These are phyloP conservation scores for Pseudevernia furfuracea DNA, from an alignment of 495 filamentous ascomycete species.

Conservation along the genomic window DNA sequence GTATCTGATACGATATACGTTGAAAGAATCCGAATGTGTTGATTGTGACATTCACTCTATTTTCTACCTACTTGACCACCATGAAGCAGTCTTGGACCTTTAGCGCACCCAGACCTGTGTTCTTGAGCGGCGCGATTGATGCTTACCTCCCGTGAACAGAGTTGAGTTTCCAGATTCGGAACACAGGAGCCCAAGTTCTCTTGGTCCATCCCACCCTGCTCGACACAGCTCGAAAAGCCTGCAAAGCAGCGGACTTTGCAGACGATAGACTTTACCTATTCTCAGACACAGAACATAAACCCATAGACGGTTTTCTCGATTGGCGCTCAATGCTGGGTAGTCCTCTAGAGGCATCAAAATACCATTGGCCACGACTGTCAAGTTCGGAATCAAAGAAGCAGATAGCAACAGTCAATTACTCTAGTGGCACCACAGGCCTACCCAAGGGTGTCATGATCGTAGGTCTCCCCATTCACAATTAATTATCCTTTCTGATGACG, in stretches of 20 bases:
- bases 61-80: background rate
- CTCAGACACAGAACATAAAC: constrained; percentile 59
- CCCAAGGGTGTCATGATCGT: constrained; percentile 83
- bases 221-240: constrained; percentile 55
- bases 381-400: constrained; percentile 34
- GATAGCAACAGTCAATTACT: constrained; percentile 67
- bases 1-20: no score
- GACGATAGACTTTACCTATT: constrained; percentile 62
- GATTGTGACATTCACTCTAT: background rate
- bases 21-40: background rate
- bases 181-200: constrained; percentile 66
- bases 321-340: constrained; percentile 31
- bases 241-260: constrained; percentile 56
- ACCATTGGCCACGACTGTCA: constrained; percentile 9
- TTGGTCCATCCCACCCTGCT: constrained; percentile 63
- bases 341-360: constrained; percentile 37
- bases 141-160: constrained; percentile 39
- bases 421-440: constrained; percentile 78
- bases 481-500: background rate
- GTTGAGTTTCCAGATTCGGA: constrained; percentile 79
- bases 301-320: constrained; percentile 55
- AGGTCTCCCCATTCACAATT: background rate
- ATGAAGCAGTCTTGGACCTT: background rate
- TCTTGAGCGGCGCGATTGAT: background rate
- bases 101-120: background rate